Base-by-base conservation (phyloP, 352 stramenopile species). In the Globisporangium cederbergense region DNA sequence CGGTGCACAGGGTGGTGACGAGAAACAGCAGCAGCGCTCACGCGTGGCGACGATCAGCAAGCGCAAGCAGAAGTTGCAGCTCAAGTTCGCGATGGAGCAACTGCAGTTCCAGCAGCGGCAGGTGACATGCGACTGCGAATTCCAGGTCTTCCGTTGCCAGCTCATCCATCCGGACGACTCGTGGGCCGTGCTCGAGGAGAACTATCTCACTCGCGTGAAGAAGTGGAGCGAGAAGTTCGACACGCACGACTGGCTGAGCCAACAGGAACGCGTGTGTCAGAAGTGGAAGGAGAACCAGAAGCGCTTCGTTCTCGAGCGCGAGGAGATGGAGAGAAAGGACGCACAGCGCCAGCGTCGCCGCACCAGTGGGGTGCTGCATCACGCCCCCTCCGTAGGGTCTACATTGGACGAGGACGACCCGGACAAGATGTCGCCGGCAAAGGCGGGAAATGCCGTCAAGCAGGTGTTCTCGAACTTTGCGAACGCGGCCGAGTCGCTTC, bases 211-310 rank as follows among this genome's bases (percentile, higher is more conserved):
- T 3, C 68, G 73, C 28, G 60, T 82, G 36, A 57, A 54, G 38
- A 90, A 88, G 49, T 91, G 80, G 80, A 58, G 59, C 51, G 78
- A 91, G 45, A 80, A 78, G 61, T 91, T 88, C 51, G 65, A 73
- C 8, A 65, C 63, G 0, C 76, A 76, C 25, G 79, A 90, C 59
- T 91, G 83, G 34, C 34, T 40, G 83, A 63, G 71, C 43, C 70
- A 40, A 11, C 34, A 78, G 8, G 66, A 75, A 32, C 73, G 75
- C 40, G 73, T 90, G 51, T 83, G 83, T 57, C 80, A 90, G 58
- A 89, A 89, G 66, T 90, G 83, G 83, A 77, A 78, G 49, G 80
- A 89, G 53, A 81, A 89, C 57, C 80, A 91, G 61, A 74, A 83
- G 47, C 77, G 76, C 34, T 79, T 87, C 51, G 50, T 58, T n/a